Evolutionary conservation across 1,284 basidiomycete species (phyloP), one percentile per base, ranked within the genome.

Genomic region (Entoloma clypeatum): DNA sequence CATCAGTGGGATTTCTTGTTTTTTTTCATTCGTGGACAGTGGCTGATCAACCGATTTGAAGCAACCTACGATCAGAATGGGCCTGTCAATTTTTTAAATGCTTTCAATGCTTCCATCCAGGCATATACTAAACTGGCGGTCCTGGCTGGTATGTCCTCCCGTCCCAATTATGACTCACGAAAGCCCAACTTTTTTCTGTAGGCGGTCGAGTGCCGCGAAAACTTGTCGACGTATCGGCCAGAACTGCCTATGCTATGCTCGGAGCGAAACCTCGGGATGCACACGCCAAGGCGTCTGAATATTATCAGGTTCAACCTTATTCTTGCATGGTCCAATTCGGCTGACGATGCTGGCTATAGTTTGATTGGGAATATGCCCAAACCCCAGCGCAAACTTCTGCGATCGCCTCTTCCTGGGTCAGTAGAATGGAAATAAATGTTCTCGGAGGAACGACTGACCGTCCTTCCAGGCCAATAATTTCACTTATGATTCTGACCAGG

Each of bases 311-410:
- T 34, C 22, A 39, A 29, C 19, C 4, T 38, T 47, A 26, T 33
- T 3, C 5, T 16, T 17, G 11, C 31, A 33, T 42, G 18, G 33
- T 49, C 10, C 41, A 37, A 21, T 2, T 9, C 18, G 6, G 16
- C 7, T 45, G n/a, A 36, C 39, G 8, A 27, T 19, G 10, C 9
- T 38, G 27, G 28, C 7, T 31, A 11, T 38, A 59, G 57, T 68
- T 74, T 49, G 69, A 74, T 49, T 73, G 69, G 67, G 73, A 77
- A 50, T 75, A 72, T 49, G 69, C 70, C 21, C 69, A 81, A 52
- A 71, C 73, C 11, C 81, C 79, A 0, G 76, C 77, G 32, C 67
- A 80, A 55, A 77, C 74, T 0, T 82, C 80, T 0, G 75, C 73
- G 67, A 66, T 82, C 18, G 78, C 78, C 6, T 71, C 76, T 4